These are phyloP conservation scores for Neofusicoccum cordaticola DNA, from an alignment of 2,329 filamentous ascomycete genomes.

Conservation along the genomic window DNA sequence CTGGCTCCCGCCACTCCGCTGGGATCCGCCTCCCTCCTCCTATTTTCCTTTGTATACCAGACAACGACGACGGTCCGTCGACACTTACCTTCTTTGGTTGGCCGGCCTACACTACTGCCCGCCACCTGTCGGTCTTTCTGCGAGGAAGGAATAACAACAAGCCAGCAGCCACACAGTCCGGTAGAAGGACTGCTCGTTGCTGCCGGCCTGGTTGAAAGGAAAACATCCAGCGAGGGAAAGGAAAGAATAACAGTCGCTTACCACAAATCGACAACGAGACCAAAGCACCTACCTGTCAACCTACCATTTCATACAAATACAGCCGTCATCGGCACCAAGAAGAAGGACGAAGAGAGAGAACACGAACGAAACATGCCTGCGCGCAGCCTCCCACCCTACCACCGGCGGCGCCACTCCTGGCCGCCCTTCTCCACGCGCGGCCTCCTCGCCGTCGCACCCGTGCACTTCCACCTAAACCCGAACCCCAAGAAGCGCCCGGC, in stretches of 20 bases:
- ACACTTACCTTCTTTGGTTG: not conserved
- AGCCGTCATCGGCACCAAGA: not conserved
- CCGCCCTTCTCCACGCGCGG: slow-evolving; percentile 12
- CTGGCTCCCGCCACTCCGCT: not conserved
- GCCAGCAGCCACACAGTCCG: not conserved
- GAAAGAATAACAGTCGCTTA: not conserved
- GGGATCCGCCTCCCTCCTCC: not conserved
- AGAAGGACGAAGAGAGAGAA: not conserved
- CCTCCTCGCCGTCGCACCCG: slow-evolving; percentile 12
- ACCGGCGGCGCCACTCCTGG: slow-evolving; percentile 11
- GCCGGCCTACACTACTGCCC: not conserved
- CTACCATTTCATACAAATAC: no score
- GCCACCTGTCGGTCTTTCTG: not conserved
- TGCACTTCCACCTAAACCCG: slow-evolving; percentile 16
- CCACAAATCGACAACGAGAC: not conserved
- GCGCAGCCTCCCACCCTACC: not conserved
- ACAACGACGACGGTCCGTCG: not conserved
- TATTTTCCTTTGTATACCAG: not conserved
- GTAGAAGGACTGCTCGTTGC: not conserved
- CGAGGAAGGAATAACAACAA: not conserved
- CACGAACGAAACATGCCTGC: not conserved
- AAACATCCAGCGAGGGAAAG: not conserved
- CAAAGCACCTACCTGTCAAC: not conserved
- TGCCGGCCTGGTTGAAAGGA: not conserved
- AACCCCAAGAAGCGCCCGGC: not conserved